A percentile compares a stretch with the other conserved stretches of the same genome.
These are phyloP conservation scores for Cercophora scortea DNA, from an alignment of 495 filamentous ascomycete genomes.

Conservation along the genomic window DNA sequence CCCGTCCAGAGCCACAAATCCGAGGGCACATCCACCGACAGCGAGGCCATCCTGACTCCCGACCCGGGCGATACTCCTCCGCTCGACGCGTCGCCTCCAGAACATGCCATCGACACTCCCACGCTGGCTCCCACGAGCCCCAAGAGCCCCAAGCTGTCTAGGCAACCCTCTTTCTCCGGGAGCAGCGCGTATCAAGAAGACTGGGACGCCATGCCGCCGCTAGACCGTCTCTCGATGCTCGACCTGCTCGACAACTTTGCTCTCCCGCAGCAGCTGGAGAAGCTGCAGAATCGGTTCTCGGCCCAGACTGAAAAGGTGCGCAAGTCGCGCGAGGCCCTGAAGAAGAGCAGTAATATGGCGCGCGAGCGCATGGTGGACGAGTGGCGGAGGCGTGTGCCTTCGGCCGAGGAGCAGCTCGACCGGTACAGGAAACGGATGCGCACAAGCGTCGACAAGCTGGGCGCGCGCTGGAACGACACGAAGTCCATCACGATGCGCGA, in stretches of 20 bases:
- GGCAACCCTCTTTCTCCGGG: slow-evolving; percentile 66
- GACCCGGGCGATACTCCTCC: slow-evolving; percentile 31
- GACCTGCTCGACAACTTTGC: slow-evolving; percentile 93
- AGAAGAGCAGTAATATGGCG: slow-evolving; percentile 36
- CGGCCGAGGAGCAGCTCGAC: slow-evolving; percentile 85
- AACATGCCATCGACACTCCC: slow-evolving; percentile 35
- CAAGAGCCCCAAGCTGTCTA: slow-evolving; percentile 52
- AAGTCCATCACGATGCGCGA: slow-evolving; percentile 82
- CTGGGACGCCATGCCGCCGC: slow-evolving; percentile 74
- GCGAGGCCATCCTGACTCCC: slow-evolving; percentile 34
- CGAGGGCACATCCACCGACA: slow-evolving; percentile 34
- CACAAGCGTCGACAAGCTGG: slow-evolving; percentile 76
- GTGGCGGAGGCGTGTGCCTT: slow-evolving; percentile 73
- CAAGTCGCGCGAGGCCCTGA: slow-evolving; percentile 68
- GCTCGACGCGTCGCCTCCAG: slow-evolving; percentile 29
- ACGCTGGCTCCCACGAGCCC: slow-evolving; percentile 34
- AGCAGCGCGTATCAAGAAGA: slow-evolving; percentile 79
- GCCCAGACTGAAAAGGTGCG: slow-evolving; percentile 80
- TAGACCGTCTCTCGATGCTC: slow-evolving; percentile 88
- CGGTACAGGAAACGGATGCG: slow-evolving; percentile 85
- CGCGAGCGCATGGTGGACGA: slow-evolving; percentile 76
- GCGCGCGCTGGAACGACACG: slow-evolving; percentile 78
- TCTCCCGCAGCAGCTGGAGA: slow-evolving; percentile 79
- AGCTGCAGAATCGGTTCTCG: slow-evolving; percentile 68
- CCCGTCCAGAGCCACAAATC: slow-evolving; percentile 25